These are phyloP conservation scores for Dactylella cylindrospora DNA, from an alignment of 2,329 filamentous ascomycete genomes.

Conservation along the genomic window DNA sequence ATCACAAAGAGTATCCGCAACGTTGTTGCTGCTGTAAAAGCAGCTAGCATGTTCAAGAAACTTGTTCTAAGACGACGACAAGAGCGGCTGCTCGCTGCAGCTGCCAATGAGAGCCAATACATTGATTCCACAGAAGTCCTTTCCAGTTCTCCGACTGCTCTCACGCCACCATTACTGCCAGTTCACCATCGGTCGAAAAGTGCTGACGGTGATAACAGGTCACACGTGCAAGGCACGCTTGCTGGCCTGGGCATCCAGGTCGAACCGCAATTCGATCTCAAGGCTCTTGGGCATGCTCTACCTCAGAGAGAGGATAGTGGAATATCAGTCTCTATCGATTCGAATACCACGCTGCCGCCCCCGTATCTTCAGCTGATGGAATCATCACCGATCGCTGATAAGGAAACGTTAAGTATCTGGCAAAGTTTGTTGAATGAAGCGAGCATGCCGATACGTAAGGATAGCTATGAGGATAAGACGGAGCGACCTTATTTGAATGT, in stretches of 20 bases:
- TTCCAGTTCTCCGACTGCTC: slow-evolving; percentile 31
- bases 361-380: slow-evolving; percentile 53
- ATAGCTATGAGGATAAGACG: slow-evolving; percentile 46
- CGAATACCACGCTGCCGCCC: slow-evolving; percentile 1
- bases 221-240: slow-evolving; percentile 56
- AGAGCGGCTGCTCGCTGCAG: slow-evolving; percentile 27
- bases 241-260: slow-evolving; percentile 60
- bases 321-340: slow-evolving; percentile 13
- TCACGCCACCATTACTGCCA: slow-evolving; percentile 19
- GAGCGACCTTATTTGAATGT: slow-evolving; percentile 49
- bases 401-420: slow-evolving; percentile 61
- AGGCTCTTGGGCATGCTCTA: slow-evolving; percentile 41
- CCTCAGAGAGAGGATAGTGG: slow-evolving; percentile 45
- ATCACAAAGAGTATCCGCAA: slow-evolving; percentile 89
- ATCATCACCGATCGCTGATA: slow-evolving; percentile 52
- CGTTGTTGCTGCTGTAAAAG: slow-evolving; percentile 83
- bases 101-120: slow-evolving; percentile 7
- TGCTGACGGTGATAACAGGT: slow-evolving; percentile 58
- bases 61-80: slow-evolving; percentile 45
- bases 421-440: slow-evolving; percentile 71
- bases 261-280: slow-evolving; percentile 51
- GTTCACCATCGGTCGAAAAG: slow-evolving; percentile 53
- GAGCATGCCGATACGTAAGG: slow-evolving; percentile 51
- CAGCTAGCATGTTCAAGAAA: slow-evolving; percentile 81
- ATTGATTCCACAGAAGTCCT: slow-evolving; percentile 16